A percentile compares a stretch with the other conserved stretches of the same genome.
These are phyloP conservation scores for Elongisporangium prolatum DNA, from an alignment of 352 stramenopile species.

Conservation along the genomic window DNA sequence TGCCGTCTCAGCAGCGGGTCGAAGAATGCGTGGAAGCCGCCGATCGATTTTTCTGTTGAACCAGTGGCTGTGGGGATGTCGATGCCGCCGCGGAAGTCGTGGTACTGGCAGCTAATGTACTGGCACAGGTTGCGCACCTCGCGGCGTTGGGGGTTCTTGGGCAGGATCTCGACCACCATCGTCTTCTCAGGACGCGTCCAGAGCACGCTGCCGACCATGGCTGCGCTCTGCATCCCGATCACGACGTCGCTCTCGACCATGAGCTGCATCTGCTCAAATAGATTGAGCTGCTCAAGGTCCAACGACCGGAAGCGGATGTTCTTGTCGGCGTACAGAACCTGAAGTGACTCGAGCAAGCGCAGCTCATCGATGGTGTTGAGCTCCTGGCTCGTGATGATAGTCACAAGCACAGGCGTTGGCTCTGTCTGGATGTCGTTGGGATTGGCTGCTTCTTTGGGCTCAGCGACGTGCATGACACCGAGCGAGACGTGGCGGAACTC, in stretches of 20 bases:
- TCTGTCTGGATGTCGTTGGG: no score
- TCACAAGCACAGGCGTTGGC: slow-evolving; percentile 38
- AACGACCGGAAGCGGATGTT: slow-evolving; percentile 40
- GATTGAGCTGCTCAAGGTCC: slow-evolving; percentile 57
- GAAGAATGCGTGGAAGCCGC: no score
- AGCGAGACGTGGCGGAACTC: slow-evolving; percentile 12
- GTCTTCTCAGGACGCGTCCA: slow-evolving; percentile 52
- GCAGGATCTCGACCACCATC: slow-evolving; percentile 76
- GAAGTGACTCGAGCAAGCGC: no score
- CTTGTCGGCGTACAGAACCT: slow-evolving; percentile 26
- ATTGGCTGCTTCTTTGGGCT: slow-evolving; percentile 4
- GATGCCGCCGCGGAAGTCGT: slow-evolving; percentile 39
- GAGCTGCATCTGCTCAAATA: slow-evolving; percentile 56
- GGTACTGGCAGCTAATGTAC: slow-evolving; percentile 59
- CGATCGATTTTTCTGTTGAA: no score
- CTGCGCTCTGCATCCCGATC: slow-evolving; percentile 80
- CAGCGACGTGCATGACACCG: slow-evolving; percentile 1
- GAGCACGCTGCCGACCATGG: slow-evolving; percentile 72
- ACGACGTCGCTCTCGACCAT: slow-evolving; percentile 69
- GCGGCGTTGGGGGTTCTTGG: slow-evolving; percentile 34
- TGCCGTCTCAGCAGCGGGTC: no score
- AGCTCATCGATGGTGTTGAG: no score
- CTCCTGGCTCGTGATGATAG: slow-evolving; percentile 56
- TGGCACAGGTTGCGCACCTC: slow-evolving; percentile 77
- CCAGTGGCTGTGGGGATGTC: slow-evolving; percentile 11